Conservation (phyloP, 176 grass and related monocot genomes). For the Aegilops bicornis region DNA sequence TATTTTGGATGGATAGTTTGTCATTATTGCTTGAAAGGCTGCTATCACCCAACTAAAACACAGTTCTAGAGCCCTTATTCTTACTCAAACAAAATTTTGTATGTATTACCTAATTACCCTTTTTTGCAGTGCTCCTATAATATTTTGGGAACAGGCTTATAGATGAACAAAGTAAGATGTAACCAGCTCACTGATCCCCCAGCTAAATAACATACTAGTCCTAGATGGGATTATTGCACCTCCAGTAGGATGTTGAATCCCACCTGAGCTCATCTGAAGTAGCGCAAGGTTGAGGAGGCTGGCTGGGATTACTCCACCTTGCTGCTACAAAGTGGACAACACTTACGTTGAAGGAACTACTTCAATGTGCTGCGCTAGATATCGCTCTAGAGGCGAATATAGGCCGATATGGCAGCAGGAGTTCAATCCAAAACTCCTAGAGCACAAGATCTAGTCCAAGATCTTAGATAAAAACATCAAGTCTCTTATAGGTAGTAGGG, state of each 20-base stretch:
- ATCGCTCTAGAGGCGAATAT: too few relatives aligned
- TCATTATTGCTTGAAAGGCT: neutral
- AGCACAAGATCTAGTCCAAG: too few relatives aligned
- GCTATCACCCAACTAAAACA: neutral
- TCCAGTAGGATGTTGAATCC: neutral
- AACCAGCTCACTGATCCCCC: neutral
- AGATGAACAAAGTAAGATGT: neutral
- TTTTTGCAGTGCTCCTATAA: neutral
- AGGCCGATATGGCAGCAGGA: too few relatives aligned
- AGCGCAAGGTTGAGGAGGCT: too few relatives aligned
- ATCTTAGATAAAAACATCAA: too few relatives aligned
- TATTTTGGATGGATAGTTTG: neutral
- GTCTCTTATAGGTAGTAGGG: too few relatives aligned
- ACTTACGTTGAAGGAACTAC: too few relatives aligned
- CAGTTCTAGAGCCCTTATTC: neutral
- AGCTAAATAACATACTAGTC: neutral
- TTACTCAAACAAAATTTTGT: neutral
- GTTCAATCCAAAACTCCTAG: too few relatives aligned
- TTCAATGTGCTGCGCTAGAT: too few relatives aligned
- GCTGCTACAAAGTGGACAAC: too few relatives aligned
- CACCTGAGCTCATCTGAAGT: neutral
- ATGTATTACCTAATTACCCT: neutral
- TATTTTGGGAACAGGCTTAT: neutral
- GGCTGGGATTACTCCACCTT: too few relatives aligned
- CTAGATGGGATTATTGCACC: neutral